Percentiles rank a stretch among this genome's conserved stretches.
Conservation (phyloP, 192 early-diverging fungal genomes). For the Gryganskiella cystojenkinii region DNA sequence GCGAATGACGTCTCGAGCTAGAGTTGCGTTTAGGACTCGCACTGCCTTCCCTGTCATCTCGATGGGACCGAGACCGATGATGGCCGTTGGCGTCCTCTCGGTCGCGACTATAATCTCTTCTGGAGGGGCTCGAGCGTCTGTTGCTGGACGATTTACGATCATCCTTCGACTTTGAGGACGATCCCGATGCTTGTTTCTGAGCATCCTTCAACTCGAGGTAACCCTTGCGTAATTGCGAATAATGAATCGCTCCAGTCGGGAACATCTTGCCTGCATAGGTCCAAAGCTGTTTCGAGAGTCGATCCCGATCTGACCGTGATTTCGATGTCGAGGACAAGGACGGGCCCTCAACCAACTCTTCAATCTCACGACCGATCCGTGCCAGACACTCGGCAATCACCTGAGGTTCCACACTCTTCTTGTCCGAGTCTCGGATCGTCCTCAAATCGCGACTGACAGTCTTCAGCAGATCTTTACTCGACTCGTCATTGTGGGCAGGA, state of each 20-base stretch:
- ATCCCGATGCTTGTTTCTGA: conserved; percentile 31
- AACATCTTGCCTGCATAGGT: conserved; percentile 66
- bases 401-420: conserved; percentile 43
- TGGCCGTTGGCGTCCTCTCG: conserved; percentile 52
- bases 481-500: conserved; percentile 19
- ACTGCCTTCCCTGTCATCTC: conserved; percentile 26
- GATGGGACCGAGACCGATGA: conserved; percentile 25
- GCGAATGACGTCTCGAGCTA: conserved; percentile 29
- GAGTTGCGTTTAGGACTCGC: conserved; percentile 21
- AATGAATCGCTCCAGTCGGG: conserved; percentile 64
- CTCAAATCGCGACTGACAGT: conserved; percentile 38
- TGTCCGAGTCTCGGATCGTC: conserved; percentile 46
- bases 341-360: conserved; percentile 35
- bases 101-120: conserved; percentile 65
- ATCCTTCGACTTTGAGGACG: conserved; percentile 70
- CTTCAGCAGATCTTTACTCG: conserved; percentile 35
- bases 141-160: conserved; percentile 76
- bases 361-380: conserved; percentile 68
- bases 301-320: conserved; percentile 61
- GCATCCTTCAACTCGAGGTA: conserved; percentile 40
- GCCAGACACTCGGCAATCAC: conserved; percentile 65
- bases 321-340: conserved; percentile 29
- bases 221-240: conserved; percentile 52
- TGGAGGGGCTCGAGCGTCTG: conserved; percentile 63
- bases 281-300: conserved; percentile 60